Evolutionary conservation across 2,329 filamentous ascomycete species (phyloP).

Genomic region (Aureobasidium subglaciale): DNA sequence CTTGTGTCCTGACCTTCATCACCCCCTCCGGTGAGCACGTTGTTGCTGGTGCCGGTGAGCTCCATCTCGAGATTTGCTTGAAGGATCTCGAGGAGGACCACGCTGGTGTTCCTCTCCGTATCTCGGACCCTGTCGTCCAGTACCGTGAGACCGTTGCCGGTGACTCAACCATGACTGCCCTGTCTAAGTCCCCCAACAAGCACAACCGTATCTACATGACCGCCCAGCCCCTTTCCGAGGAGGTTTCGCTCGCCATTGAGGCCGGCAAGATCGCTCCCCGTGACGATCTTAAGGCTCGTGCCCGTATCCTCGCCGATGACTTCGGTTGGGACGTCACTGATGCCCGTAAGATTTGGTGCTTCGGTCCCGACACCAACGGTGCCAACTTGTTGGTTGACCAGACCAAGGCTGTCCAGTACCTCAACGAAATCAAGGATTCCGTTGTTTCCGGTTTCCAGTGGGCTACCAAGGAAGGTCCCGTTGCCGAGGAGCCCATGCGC

Average conservation of each 20-base stretch:
- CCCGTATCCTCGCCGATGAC: slow-evolving; percentile 91
- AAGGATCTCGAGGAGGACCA: slow-evolving; percentile 99
- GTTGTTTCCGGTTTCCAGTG: slow-evolving; percentile 99
- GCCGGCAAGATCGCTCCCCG: slow-evolving; percentile 82
- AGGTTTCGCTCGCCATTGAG: slow-evolving; percentile 87
- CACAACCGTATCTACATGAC: slow-evolving; percentile 99
- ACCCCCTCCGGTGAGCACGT: slow-evolving; percentile 95
- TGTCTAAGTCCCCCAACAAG: slow-evolving; percentile 99
- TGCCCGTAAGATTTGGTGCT: slow-evolving; percentile 99
- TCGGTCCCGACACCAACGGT: slow-evolving; percentile 95
- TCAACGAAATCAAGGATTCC: slow-evolving; percentile 99
- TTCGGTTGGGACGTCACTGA: slow-evolving; percentile 99
- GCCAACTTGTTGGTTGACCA: slow-evolving; percentile 98
- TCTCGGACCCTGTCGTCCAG: slow-evolving; percentile 96
- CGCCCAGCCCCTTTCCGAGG: slow-evolving; percentile 85
- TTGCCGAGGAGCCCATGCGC: slow-evolving; percentile 98
- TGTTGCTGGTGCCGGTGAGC: slow-evolving; percentile 97
- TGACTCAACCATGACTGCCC: slow-evolving; percentile 86
- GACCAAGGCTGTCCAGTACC: slow-evolving; percentile 99
- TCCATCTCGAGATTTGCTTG: slow-evolving; percentile 99
- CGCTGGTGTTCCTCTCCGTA: slow-evolving; percentile 93
- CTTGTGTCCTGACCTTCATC: slow-evolving; percentile 89
- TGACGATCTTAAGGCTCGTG: slow-evolving; percentile 98
- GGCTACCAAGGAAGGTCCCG: slow-evolving; percentile 93
- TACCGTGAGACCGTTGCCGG: slow-evolving; percentile 92